Evolutionary conservation across 805 yeast genomes (phyloP), one percentile per base, ranked within the genome.

Genomic region (Myxozyma kluyveri): DNA sequence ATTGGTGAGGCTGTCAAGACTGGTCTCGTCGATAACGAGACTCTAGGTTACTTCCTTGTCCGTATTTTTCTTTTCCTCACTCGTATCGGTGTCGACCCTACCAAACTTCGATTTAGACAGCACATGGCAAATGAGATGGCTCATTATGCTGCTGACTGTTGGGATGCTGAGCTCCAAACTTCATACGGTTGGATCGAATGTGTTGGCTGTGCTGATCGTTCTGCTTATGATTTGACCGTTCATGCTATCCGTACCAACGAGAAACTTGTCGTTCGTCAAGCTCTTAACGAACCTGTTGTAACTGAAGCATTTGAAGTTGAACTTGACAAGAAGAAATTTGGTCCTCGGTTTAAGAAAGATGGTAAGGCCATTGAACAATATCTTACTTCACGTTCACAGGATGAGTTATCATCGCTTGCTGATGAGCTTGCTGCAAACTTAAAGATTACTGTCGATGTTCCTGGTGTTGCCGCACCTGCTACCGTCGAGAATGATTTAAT

Each of bases 181-280:
- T 88, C 96, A 31, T 93, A 88, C 65, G 99, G 99, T 65, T 93
- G 99, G 99, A 87, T 93, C 65, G 99, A 93, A 76, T 95, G 99
- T 83, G 97, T 93, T 69, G 99, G 99, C 63, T 93, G 98, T 76
- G 99, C 99, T 61, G 99, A 93, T 75, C 83, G 99, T 77, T 87
- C 96, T 42, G 99, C 99, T 38, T 93, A 88, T 69, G 99, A 93
- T 75, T 81, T 93, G 71, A 80, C 91, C 44, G 99, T 95, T 56
- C 99, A 93, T 70, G 74, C 97, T 41, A 93, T 91, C 51, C 86
- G 87, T 73, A 93, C 99, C 52, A 88, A 88, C 72, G 96, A 88
- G 75, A 91, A 89, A 73, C 76, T 93, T 64, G 90, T 89, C 54
- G 99, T 93, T 42, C 86, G 98, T 78, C 86, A 93, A 74, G 79